Evolutionary conservation across 2,329 filamentous ascomycete species (phyloP), one percentile per base, ranked within the genome.

Genomic region (Aureobasidium sp.): DNA sequence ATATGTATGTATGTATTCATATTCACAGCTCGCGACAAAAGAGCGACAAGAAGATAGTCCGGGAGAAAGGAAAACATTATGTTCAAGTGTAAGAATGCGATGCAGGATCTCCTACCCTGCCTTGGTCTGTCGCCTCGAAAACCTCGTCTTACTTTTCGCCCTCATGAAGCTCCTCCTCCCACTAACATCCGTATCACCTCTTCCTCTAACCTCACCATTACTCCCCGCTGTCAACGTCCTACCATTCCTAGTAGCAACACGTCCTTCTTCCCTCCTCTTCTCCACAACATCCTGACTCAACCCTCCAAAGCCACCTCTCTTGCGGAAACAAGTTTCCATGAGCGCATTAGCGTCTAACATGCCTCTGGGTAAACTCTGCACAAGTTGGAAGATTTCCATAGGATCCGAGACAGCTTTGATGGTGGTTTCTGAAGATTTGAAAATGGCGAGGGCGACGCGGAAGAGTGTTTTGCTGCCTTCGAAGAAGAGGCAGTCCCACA

Each of bases 401-500:
- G 94, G 93, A 74, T 97, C 95, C 20, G 85, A 86, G 15, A 97
- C 91, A 11, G 88, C 88, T 72, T 91, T 89, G 73, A 98, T 96
- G 71, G 96, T 91, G 8, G 82, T 76, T 80, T 98, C 94, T 69
- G 93, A 94, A 1, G 92, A 84, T 79, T 97, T 97, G 86, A 98
- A 97, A 67, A 98, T 92, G 38, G 94, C 91, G 48, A 98, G 83
- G 0, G 95, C 94, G 66, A 97, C 93, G 55, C 95, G 93, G 82
- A 98, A 98, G 9, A 98, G 87, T 0, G 94, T 97, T 77, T 96
- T 97, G 56, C 92, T 94, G 4, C 95, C 95, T 79, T 98, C 95
- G 78, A 97, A 97, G 77, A 98, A 97, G 75, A 98, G 95, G 1
- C 94, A 89, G 72, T 98, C 95, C 95, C 95, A 98, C 1, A 98